A percentile compares a stretch with the other conserved stretches of the same genome.
Evolutionary conservation across 495 filamentous ascomycete genomes (phyloP).

Genomic region (Penicillium longicatenatum): DNA sequence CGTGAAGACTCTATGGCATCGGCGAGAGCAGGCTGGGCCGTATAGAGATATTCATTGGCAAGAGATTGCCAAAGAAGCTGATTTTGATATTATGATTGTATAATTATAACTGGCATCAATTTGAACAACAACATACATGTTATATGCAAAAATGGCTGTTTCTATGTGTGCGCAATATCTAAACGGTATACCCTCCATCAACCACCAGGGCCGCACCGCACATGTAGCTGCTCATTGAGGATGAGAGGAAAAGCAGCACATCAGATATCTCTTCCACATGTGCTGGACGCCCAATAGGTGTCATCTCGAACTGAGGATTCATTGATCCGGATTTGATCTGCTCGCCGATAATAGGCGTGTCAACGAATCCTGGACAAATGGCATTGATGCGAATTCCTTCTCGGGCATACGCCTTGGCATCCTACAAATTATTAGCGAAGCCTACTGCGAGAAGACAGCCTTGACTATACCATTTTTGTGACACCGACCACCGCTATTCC

Average conservation of each 20-base stretch:
- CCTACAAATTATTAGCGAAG: conserved; percentile 23
- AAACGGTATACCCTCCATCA: conserved; percentile 28
- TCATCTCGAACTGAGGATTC: conserved; percentile 23
- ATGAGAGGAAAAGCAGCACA: conserved; percentile 65
- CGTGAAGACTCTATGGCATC: conserved; percentile 25
- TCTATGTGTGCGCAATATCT: background rate
- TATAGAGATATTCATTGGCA: conserved; percentile 27
- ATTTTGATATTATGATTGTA: conserved; percentile 34
- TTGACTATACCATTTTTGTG: conserved; percentile 36
- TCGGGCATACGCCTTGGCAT: conserved; percentile 45
- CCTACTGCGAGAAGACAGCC: background rate
- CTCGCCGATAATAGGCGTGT: conserved; percentile 37
- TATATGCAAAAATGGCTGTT: too few relatives aligned
- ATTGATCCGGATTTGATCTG: conserved; percentile 26
- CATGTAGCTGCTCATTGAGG: conserved; percentile 46
- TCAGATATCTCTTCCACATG: conserved; percentile 65
- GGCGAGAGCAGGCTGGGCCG: conserved; percentile 14
- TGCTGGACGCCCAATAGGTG: conserved; percentile 20
- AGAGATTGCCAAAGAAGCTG: conserved; percentile 28
- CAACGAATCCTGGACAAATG: conserved; percentile 50
- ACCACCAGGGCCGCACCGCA: conserved; percentile 27
- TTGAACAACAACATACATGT: background rate
- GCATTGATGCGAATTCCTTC: conserved; percentile 53
- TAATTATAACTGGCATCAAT: conserved; percentile 8
- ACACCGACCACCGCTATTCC: conserved; percentile 37